A percentile compares a stretch with the other conserved stretches of the same genome.
Conservation (phyloP, 805 yeast genomes). For the Candida tammaniensis region DNA sequence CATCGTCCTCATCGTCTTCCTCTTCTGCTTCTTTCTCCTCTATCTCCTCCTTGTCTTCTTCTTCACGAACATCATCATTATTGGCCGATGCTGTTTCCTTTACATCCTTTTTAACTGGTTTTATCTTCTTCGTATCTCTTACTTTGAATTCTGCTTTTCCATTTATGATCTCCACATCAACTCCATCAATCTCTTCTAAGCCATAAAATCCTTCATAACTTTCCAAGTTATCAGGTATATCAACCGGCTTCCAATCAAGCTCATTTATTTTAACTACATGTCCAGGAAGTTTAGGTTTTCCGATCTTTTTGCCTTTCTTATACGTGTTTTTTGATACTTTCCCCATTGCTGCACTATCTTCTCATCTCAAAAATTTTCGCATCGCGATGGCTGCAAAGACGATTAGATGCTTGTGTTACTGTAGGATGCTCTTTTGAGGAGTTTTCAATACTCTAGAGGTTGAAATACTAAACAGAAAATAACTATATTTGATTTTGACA, state of each 20-base stretch:
- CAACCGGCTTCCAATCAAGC: conserved; percentile 77
- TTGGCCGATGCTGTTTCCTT: conserved; percentile 12
- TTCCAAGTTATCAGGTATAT: conserved; percentile 76
- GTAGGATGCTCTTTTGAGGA: too few relatives aligned
- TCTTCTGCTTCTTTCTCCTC: conserved; percentile 8
- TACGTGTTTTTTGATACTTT: too few relatives aligned
- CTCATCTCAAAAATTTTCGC: too few relatives aligned
- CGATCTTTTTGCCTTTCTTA: conserved; percentile 22
- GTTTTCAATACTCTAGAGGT: too few relatives aligned
- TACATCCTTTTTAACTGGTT: conserved; percentile 11
- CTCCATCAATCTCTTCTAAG: conserved; percentile 91
- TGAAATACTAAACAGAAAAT: too few relatives aligned
- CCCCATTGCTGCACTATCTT: too few relatives aligned
- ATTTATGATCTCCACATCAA: conserved; percentile 69
- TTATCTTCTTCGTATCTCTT: conserved; percentile 29
- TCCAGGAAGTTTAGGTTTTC: too few relatives aligned
- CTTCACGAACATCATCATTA: conserved; percentile 16
- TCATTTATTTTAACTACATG: conserved; percentile 50
- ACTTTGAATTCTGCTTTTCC: conserved; percentile 61
- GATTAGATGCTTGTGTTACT: too few relatives aligned
- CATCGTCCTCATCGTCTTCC: conserved; percentile 17
- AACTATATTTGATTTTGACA: too few relatives aligned
- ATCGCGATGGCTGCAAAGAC: too few relatives aligned
- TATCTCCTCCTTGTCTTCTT: conserved; percentile 17
- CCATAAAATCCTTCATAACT: conserved; percentile 93